Conservation (phyloP, 192 early-diverging fungal species). For the Geranomyces variabilis region DNA sequence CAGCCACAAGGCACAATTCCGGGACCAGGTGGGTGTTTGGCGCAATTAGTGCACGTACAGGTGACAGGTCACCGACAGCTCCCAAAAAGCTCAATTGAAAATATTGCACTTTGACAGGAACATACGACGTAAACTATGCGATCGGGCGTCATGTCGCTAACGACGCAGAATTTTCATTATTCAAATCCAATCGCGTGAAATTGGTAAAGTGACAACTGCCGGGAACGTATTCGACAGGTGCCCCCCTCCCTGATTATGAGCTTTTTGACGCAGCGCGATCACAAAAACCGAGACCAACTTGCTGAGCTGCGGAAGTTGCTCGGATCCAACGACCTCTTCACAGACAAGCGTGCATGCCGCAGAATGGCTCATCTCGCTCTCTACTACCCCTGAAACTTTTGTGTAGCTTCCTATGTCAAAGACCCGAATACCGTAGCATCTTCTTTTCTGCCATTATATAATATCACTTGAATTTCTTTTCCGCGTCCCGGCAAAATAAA, state of each 20-base stretch:
- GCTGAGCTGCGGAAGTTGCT: conserved; percentile 44
- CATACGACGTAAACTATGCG: conserved; percentile 54
- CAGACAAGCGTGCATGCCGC: conserved; percentile 51
- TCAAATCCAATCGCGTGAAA: conserved; percentile 45
- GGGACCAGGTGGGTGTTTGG: neutral
- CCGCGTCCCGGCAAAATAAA: too few species aligned
- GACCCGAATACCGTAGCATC: too few species aligned
- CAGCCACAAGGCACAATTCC: neutral
- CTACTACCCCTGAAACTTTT: conserved; percentile 32
- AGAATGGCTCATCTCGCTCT: conserved; percentile 54
- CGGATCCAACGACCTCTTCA: conserved; percentile 48
- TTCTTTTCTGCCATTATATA: too few species aligned
- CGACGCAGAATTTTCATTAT: conserved; percentile 44
- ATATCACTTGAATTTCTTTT: too few species aligned
- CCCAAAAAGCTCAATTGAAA: too few species aligned
- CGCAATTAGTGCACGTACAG: too few species aligned
- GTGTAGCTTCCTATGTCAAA: too few species aligned
- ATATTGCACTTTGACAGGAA: too few species aligned
- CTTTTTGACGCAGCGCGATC: conserved; percentile 40
- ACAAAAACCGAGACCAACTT: conserved; percentile 40
- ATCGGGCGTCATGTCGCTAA: conserved; percentile 54
- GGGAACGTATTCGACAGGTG: too few species aligned
- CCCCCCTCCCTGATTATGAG: too few species aligned
- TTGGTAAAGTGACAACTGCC: too few species aligned
- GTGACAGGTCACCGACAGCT: too few species aligned